Percentiles rank a stretch among this genome's conserved stretches.
phyloP scores from a whole-genome alignment of 2,329 filamentous ascomycete species.

The Xylaria sp. region DNA sequence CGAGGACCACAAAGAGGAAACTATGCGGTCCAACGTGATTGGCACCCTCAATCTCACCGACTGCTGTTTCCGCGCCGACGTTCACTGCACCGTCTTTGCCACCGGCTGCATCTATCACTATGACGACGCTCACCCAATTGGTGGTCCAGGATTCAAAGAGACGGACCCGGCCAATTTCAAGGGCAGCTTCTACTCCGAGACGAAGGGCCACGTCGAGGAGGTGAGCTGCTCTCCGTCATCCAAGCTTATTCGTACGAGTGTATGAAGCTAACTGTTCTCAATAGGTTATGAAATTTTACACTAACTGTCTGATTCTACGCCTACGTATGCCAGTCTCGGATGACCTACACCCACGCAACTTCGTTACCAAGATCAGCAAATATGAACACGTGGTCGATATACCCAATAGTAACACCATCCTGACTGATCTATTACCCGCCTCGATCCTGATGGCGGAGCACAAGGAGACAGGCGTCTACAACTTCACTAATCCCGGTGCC shows the following conservation, averaged over 20 bases:
- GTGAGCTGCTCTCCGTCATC: slow-evolving; percentile 45
- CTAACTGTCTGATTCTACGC: slow-evolving; percentile 66
- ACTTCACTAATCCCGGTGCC: slow-evolving; percentile 73
- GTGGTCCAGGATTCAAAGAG: slow-evolving; percentile 65
- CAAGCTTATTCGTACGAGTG: neutral
- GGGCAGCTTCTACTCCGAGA: slow-evolving; percentile 72
- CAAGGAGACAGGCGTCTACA: slow-evolving; percentile 67
- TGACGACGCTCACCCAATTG: slow-evolving; percentile 64
- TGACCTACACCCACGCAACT: slow-evolving; percentile 69
- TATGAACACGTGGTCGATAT: slow-evolving; percentile 71
- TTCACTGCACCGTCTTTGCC: slow-evolving; percentile 70
- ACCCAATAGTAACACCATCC: slow-evolving; percentile 71
- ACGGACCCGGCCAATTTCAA: slow-evolving; percentile 67
- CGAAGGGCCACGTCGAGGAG: slow-evolving; percentile 69
- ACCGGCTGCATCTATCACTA: slow-evolving; percentile 73
- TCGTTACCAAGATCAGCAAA: slow-evolving; percentile 71
- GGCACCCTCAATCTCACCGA: slow-evolving; percentile 69
- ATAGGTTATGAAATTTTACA: slow-evolving; percentile 66
- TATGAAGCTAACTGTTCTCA: slow-evolving; percentile 19
- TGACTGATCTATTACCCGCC: slow-evolving; percentile 67
- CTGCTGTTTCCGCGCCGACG: slow-evolving; percentile 60
- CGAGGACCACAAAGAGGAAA: slow-evolving; percentile 71
- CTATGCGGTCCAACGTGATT: slow-evolving; percentile 70
- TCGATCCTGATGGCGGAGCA: slow-evolving; percentile 66
- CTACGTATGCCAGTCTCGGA: slow-evolving; percentile 73